These are phyloP conservation scores for Daedaleopsis nitida DNA, from an alignment of 768 basidiomycete genomes.

Conservation along the genomic window DNA sequence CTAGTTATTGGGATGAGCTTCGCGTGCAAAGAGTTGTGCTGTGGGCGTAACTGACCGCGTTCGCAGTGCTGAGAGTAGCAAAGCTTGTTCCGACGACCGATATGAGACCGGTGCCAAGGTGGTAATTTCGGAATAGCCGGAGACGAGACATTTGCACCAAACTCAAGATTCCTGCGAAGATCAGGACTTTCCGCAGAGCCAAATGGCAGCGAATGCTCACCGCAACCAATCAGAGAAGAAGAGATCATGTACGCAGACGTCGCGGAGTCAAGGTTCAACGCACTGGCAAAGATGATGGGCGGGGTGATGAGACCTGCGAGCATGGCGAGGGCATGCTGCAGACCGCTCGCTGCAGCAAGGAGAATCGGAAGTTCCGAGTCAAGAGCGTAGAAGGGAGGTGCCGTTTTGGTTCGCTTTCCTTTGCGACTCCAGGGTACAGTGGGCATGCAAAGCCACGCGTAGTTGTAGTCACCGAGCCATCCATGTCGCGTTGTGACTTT, in stretches of 20 bases:
- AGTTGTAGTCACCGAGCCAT: slow-evolving; percentile 88
- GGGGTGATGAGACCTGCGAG: slow-evolving; percentile 82
- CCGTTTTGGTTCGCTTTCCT: slow-evolving; percentile 25
- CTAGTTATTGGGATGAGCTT: slow-evolving; percentile 33
- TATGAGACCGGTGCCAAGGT: slow-evolving; percentile 78
- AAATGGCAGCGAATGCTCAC: slow-evolving; percentile 37
- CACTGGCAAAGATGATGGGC: slow-evolving; percentile 75
- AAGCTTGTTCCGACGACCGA: slow-evolving; percentile 84
- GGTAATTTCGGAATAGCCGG: slow-evolving; percentile 60
- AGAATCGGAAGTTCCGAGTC: slow-evolving; percentile 72
- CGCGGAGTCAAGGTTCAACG: slow-evolving; percentile 56
- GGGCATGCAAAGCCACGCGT: slow-evolving; percentile 69
- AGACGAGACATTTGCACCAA: slow-evolving; percentile 78
- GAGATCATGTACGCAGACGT: slow-evolving; percentile 80
- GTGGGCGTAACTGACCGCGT: neutral
- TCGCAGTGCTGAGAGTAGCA: slow-evolving; percentile 57
- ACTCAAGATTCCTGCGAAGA: slow-evolving; percentile 63
- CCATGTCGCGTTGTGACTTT: slow-evolving; percentile 58
- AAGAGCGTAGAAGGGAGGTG: slow-evolving; percentile 76
- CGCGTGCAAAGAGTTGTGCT: neutral
- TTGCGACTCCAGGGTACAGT: slow-evolving; percentile 54
- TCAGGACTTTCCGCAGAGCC: neutral
- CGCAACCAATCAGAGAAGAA: slow-evolving; percentile 77
- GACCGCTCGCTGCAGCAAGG: slow-evolving; percentile 71
- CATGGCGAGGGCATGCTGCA: slow-evolving; percentile 82